Conservation (phyloP, 2,329 filamentous ascomycete genomes). For the Podosphaera aphanis region DNA sequence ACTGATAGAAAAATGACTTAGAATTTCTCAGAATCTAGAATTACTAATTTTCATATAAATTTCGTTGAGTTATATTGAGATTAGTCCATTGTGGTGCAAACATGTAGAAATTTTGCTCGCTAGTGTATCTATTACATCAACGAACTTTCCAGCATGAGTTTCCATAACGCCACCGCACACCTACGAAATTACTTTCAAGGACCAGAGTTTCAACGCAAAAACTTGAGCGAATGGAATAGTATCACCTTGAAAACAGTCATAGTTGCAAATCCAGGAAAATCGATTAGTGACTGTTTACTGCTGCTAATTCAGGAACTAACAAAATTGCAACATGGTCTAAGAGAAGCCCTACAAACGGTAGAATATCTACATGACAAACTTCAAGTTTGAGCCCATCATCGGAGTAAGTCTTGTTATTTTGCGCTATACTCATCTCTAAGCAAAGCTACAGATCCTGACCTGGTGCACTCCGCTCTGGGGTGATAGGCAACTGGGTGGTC, state of each 20-base stretch:
- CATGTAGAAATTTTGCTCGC: no score
- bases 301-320: conserved; percentile 1
- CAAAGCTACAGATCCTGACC: no score
- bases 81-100: no score
- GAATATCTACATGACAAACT: conserved; percentile 1
- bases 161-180: neutral
- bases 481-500: no score
- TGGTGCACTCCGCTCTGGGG: no score
- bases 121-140: conserved; percentile 1
- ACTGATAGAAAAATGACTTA: no score
- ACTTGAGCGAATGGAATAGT: conserved; percentile 1
- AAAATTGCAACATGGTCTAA: neutral
- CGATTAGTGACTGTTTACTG: neutral
- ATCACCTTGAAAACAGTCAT: neutral
- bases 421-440: no score
- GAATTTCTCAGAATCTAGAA: no score
- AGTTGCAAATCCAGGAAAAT: neutral
- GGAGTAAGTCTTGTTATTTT: no score
- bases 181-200: conserved; percentile 2
- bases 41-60: no score
- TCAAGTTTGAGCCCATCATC: no score
- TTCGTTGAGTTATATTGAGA: no score
- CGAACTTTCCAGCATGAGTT: neutral
- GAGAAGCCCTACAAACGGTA: neutral
- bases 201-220: neutral